A percentile compares a stretch with the other conserved stretches of the same genome.
Conservation (phyloP, 2,329 filamentous ascomycete species). For the Emmonsiellopsis sp. region DNA sequence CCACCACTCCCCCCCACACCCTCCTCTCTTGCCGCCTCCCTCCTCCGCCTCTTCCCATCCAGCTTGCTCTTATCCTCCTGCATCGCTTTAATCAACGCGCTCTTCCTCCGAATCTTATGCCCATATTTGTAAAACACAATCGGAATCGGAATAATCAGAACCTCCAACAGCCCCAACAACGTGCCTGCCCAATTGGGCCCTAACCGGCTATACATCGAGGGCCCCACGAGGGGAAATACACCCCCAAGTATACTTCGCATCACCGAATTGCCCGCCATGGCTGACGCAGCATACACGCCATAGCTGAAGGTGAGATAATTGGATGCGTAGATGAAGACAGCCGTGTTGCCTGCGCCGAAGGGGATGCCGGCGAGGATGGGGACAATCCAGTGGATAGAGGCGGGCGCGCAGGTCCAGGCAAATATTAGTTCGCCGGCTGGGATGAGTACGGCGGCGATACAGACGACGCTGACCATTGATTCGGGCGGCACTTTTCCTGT, state of each 20-base stretch:
- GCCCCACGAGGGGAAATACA: slow-evolving; percentile 65
- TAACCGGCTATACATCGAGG: slow-evolving; percentile 59
- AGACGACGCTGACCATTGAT: slow-evolving; percentile 71
- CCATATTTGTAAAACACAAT: slow-evolving; percentile 64
- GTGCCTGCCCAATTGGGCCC: slow-evolving; percentile 73
- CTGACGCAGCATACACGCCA: slow-evolving; percentile 71
- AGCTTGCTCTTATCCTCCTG: slow-evolving; percentile 43
- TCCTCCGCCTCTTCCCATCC: slow-evolving; percentile 32
- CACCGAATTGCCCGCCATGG: slow-evolving; percentile 71
- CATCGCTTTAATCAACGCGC: slow-evolving; percentile 48
- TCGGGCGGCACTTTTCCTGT: slow-evolving; percentile 70
- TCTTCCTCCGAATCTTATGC: slow-evolving; percentile 47
- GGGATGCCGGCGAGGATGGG: slow-evolving; percentile 70
- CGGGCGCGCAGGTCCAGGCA: slow-evolving; percentile 75
- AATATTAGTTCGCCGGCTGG: slow-evolving; percentile 78
- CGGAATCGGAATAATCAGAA: slow-evolving; percentile 68
- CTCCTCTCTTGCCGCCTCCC: slow-evolving; percentile 8
- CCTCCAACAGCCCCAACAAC: slow-evolving; percentile 63
- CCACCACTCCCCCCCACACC: slow-evolving; percentile 3
- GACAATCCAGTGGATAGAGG: slow-evolving; percentile 69
- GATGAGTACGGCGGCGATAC: slow-evolving; percentile 63
- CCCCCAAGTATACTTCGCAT: slow-evolving; percentile 66
- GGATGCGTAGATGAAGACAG: slow-evolving; percentile 71
- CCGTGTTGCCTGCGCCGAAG: slow-evolving; percentile 68
- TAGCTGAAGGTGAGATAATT: slow-evolving; percentile 76